Percentiles rank a stretch among this genome's conserved stretches.
Conservation (phyloP, 1,284 basidiomycete genomes). For the Stygiomarasmius scandens region DNA sequence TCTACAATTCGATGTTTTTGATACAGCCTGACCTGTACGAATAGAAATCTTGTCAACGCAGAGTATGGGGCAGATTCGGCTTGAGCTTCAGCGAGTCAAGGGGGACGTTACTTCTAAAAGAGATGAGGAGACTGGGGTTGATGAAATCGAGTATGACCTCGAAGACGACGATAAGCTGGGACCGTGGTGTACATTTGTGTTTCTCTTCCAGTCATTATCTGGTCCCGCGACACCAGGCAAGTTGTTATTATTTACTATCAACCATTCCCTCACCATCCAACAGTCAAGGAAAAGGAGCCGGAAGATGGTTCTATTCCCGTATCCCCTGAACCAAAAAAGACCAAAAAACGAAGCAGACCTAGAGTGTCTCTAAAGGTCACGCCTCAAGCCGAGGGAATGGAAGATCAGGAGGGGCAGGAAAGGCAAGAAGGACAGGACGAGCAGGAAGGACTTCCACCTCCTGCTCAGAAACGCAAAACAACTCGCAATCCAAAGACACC, state of each 20-base stretch:
- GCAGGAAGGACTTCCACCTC: not conserved
- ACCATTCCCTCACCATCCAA: no score
- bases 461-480: not conserved
- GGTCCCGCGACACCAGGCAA: not conserved
- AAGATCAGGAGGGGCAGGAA: not conserved
- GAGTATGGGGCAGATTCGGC: not conserved
- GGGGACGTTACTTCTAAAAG: not conserved
- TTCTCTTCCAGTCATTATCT: not conserved
- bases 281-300: not conserved
- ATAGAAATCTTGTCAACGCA: not conserved
- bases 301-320: not conserved
- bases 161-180: not conserved
- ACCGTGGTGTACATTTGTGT: not conserved
- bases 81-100: not conserved
- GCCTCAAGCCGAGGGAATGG: not conserved
- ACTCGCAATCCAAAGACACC: not conserved
- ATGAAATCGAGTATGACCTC: not conserved
- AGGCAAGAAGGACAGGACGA: not conserved
- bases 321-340: not conserved
- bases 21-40: not conserved
- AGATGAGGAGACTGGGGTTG: not conserved
- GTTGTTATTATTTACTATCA: not conserved
- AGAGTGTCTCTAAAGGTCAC: not conserved
- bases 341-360: not conserved
- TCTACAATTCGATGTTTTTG: not conserved